phyloP scores from a whole-genome alignment of 78 protist genomes.

The Protostelium mycophagum region DNA sequence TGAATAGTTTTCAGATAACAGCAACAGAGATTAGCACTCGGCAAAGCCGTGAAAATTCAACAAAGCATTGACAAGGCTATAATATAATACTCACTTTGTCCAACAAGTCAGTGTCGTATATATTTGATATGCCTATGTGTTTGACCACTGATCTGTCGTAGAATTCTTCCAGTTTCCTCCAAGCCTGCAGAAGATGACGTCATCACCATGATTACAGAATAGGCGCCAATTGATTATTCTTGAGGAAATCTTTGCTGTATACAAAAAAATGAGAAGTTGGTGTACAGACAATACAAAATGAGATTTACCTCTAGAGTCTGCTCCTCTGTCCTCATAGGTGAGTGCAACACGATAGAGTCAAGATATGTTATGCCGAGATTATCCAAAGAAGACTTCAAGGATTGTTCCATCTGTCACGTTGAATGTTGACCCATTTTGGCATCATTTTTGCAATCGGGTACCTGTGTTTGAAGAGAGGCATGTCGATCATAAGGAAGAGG shows the following conservation, averaged over 20 bases:
- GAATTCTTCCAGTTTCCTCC: neutral
- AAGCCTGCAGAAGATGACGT: too few species aligned
- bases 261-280: neutral
- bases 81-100: neutral
- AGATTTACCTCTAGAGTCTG: neutral
- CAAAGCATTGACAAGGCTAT: neutral
- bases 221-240: too few species aligned
- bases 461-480: neutral
- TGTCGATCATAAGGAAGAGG: neutral
- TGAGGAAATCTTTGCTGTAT: too few species aligned
- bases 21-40: too few species aligned
- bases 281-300: neutral
- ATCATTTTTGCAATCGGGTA: neutral
- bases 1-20: too few species aligned
- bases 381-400: neutral
- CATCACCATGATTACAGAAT: too few species aligned
- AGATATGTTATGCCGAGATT: neutral
- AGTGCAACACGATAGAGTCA: neutral
- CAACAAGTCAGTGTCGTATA: neutral
- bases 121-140: neutral
- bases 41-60: too few species aligned
- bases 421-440: too few species aligned
- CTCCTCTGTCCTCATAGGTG: neutral
- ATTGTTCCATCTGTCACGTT: neutral
- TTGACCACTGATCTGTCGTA: neutral